Conservation (phyloP, 208 protist genomes). For the Novymonas esmeraldas region DNA sequence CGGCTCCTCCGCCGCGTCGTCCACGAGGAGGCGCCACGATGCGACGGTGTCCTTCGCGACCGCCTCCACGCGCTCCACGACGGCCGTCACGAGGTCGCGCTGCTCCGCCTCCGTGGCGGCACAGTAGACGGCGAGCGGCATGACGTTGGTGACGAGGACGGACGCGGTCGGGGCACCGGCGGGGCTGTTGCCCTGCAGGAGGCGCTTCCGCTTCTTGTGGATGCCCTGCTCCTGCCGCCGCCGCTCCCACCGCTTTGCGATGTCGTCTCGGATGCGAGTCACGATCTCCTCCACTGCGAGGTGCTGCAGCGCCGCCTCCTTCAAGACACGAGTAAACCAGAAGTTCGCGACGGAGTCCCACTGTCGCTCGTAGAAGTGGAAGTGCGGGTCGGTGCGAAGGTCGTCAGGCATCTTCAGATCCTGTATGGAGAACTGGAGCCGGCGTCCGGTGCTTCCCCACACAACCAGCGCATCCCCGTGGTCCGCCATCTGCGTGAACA, state of each 20-base stretch:
- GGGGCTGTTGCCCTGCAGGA: conserved; percentile 37
- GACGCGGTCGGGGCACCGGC: conserved; percentile 52
- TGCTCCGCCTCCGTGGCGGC: conserved; percentile 17
- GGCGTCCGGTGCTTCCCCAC: conserved; percentile 75
- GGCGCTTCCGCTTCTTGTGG: conserved; percentile 73
- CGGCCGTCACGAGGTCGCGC: conserved; percentile 29
- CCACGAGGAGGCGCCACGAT: conserved; percentile 43
- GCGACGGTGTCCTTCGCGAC: conserved; percentile 42
- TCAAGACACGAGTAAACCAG: conserved; percentile 83
- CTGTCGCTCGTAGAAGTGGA: conserved; percentile 80
- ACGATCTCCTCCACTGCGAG: conserved; percentile 59
- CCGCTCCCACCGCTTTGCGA: conserved; percentile 63
- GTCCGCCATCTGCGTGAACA: conserved; percentile 29
- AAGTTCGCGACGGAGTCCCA: conserved; percentile 71
- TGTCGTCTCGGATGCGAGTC: conserved; percentile 57
- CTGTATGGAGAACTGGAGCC: conserved; percentile 68
- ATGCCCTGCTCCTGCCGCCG: conserved; percentile 49
- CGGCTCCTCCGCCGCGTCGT: conserved; percentile 31
- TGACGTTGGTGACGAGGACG: conserved; percentile 74
- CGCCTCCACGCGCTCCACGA: conserved; percentile 46
- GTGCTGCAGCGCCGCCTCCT: conserved; percentile 66
- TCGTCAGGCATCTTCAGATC: conserved; percentile 73
- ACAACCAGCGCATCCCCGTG: conserved; percentile 57
- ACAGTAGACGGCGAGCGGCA: conserved; percentile 29
- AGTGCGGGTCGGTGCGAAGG: conserved; percentile 48